Percentiles rank a stretch among this genome's conserved stretches.
phyloP scores from a whole-genome alignment of 805 yeast genomes.

The Saccharomycopsis sp. region DNA sequence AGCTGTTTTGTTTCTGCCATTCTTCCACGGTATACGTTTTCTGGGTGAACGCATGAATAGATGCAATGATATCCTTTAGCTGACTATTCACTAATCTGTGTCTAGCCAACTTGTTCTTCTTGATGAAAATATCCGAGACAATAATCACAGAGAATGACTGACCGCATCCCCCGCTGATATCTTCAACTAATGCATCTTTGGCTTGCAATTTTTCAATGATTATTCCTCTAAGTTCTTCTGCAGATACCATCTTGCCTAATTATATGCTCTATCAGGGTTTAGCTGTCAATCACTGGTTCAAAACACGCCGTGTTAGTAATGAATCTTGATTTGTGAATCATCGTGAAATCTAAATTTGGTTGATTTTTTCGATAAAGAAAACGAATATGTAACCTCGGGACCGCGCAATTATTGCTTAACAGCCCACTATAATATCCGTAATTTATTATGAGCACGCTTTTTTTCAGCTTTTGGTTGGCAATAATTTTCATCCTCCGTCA shows the following conservation, averaged over 20 bases:
- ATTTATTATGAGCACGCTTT: not conserved
- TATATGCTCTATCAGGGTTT: not conserved
- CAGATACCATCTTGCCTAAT: conserved; percentile 19
- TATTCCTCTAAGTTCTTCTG: conserved; percentile 11
- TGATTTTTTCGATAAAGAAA: not conserved
- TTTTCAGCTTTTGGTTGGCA: not conserved
- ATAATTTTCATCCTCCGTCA: too few species aligned
- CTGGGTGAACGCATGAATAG: conserved; percentile 93
- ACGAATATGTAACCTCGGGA: not conserved
- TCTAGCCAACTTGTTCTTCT: conserved; percentile 79
- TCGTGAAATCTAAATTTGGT: not conserved
- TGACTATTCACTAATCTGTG: conserved; percentile 79
- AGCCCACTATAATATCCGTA: not conserved
- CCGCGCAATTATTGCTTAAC: not conserved
- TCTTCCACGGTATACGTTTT: conserved; percentile 85
- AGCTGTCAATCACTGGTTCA: not conserved
- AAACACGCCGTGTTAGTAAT: too few species aligned
- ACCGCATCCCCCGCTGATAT: conserved; percentile 85
- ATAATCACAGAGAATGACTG: conserved; percentile 94
- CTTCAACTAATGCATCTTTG: conserved; percentile 29
- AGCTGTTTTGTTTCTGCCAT: conserved; percentile 44
- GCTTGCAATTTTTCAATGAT: conserved; percentile 20
- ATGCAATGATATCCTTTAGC: conserved; percentile 75
- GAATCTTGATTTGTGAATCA: too few species aligned
- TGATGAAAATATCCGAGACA: conserved; percentile 62